Base-by-base conservation (phyloP, 371 early-diverging fungal species). In the Fennellomyces sp. region DNA sequence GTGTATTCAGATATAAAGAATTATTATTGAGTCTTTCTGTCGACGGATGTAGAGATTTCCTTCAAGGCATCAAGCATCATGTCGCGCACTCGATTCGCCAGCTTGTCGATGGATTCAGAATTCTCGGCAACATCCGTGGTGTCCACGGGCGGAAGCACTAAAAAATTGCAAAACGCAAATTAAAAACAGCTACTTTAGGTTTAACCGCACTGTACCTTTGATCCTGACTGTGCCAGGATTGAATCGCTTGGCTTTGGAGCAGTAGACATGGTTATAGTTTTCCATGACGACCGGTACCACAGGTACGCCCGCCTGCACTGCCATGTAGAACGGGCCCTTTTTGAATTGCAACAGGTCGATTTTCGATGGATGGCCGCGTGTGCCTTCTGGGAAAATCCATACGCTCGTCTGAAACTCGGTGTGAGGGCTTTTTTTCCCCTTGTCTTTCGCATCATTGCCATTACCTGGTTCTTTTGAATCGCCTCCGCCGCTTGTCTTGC, bases 351-450 rank as follows among this genome's bases (percentile, higher is more conserved):
- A 75, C 61, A 97, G 63, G 52, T 80, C 76, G 21, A 92, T 82
- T 52, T 84, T 86, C 26, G 80, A 71, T 33, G 87, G 84, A 65
- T 85, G 88, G 6, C 92, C 90, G 30, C 97, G 90, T 8, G 97
- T 97, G 49, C 97, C 98, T 76, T 97, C 98, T 28, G 97, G 95
- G 80, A 90, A 96, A 53, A 97, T 82, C 83, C 88, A 94, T 31
- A 97, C 90, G 38, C 89, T 88, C 31, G 83, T 80, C 84, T 92
- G 68, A 35, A 17, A 6, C n/a, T 41, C 19, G 1, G 2, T 3
- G 17, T 10, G 6, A 15, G 8, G 12, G 6, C 19, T 2, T 45
- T 4, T 23, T 45, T 23, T 45, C n/a, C 45, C n/a, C 21, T 15
- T 23, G 8, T 45, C 7, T 45, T 21, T 45, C 35, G 13, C 35